Evolutionary conservation across 805 yeast genomes (phyloP).

Genomic region (Pichia ethanolica): DNA sequence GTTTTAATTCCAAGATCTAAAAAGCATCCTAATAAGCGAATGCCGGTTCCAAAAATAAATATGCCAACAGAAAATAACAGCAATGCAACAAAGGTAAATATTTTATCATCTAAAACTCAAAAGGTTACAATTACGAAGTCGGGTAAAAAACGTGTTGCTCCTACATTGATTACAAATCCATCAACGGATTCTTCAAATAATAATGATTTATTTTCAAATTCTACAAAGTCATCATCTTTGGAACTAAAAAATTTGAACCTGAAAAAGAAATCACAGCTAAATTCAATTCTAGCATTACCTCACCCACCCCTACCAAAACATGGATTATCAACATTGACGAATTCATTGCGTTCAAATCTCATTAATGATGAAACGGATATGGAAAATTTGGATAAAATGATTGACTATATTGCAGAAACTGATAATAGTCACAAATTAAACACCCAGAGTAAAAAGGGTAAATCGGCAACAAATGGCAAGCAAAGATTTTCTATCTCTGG

Average conservation of each 20-base stretch:
- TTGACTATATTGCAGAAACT: conserved; percentile 35
- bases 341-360: conserved; percentile 42
- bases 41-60: conserved; percentile 10
- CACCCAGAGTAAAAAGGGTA: background rate
- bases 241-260: conserved; percentile 14
- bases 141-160: conserved; percentile 71
- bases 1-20: conserved; percentile 26
- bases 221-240: background rate
- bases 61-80: background rate
- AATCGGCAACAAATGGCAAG: background rate
- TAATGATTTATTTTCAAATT: background rate
- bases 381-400: conserved; percentile 35
- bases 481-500: background rate
- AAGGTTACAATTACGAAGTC: conserved; percentile 60
- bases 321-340: conserved; percentile 59
- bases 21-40: conserved; percentile 24
- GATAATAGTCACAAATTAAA: conserved; percentile 22
- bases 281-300: conserved; percentile 31
- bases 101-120: conserved; percentile 27
- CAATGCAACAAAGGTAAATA: conserved; percentile 8
- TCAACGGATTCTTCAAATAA: background rate
- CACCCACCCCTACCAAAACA: conserved; percentile 51
- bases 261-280: conserved; percentile 18
- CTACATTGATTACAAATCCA: conserved; percentile 49
- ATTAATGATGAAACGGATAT: conserved; percentile 23